phyloP scores from a whole-genome alignment of 306 rosid species.

The Adenanthera pavonina region DNA sequence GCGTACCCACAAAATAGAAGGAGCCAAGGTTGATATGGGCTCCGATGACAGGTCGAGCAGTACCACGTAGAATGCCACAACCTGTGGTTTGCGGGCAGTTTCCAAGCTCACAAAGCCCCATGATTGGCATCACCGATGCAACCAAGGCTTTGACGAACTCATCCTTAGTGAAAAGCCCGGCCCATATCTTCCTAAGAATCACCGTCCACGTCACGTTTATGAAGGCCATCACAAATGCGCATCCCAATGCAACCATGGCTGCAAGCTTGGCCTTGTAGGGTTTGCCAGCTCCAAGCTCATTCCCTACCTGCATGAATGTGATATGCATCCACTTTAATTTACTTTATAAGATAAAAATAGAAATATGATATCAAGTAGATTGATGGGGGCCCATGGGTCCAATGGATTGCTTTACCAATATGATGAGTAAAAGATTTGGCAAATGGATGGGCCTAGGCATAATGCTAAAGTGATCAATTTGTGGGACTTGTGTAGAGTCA shows the following conservation, averaged over 20 bases:
- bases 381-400: neutral
- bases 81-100: slow-evolving; percentile 95
- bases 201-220: slow-evolving; percentile 91
- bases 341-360: neutral
- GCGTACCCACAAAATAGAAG: slow-evolving; percentile 85
- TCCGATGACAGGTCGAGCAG: slow-evolving; percentile 76
- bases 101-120: slow-evolving; percentile 90
- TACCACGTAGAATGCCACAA: slow-evolving; percentile 83
- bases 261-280: slow-evolving; percentile 91
- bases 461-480: neutral
- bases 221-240: slow-evolving; percentile 76
- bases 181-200: slow-evolving; percentile 73
- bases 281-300: slow-evolving; percentile 92
- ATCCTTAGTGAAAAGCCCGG: slow-evolving; percentile 76
- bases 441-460: slow-evolving; percentile 7
- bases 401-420: neutral
- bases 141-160: slow-evolving; percentile 64
- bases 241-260: slow-evolving; percentile 88
- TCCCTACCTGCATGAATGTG: slow-evolving; percentile 71
- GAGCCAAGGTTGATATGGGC: slow-evolving; percentile 73
- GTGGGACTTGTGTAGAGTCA: slow-evolving; percentile 11
- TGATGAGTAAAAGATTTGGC: slow-evolving; percentile 6
- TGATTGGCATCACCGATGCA: slow-evolving; percentile 80
- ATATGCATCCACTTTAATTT: neutral
- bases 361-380: neutral